Percentiles rank a stretch among this genome's conserved stretches.
These are phyloP conservation scores for Corchorus capsularis DNA, from an alignment of 345 rosid species.

Conservation along the genomic window DNA sequence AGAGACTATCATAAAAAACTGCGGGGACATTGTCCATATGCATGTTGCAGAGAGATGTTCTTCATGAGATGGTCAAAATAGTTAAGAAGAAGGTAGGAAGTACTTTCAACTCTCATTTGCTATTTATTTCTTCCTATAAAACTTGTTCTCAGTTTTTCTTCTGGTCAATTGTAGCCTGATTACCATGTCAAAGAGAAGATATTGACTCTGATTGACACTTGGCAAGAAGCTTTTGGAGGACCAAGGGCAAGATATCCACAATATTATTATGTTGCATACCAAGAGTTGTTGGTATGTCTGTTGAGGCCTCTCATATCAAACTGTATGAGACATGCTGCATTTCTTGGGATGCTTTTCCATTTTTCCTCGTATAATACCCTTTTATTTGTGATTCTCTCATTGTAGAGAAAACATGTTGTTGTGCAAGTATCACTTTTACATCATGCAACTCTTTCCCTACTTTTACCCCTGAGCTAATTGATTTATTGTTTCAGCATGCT, in stretches of 20 bases:
- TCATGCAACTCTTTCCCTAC: conserved; percentile 9
- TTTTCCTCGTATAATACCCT: background rate
- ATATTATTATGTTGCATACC: conserved; percentile 94
- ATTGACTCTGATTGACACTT: conserved; percentile 79
- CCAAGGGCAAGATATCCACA: conserved; percentile 98
- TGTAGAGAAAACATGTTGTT: background rate
- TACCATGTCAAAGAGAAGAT: conserved; percentile 93
- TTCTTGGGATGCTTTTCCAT: background rate
- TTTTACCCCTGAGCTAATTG: conserved; percentile 16
- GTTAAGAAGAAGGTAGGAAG: conserved; percentile 81
- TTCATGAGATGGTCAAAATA: conserved; percentile 94
- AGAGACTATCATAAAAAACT: conserved; percentile 96
- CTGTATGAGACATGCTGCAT: conserved; percentile 15
- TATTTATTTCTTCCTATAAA: conserved; percentile 15
- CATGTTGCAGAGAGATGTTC: conserved; percentile 97
- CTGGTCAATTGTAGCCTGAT: conserved; percentile 66
- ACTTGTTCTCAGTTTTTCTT: conserved; percentile 33
- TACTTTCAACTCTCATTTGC: conserved; percentile 16
- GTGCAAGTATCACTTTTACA: conserved; percentile 1
- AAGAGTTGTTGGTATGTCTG: conserved; percentile 88
- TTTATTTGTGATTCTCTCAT: conserved; percentile 1
- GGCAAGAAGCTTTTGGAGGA: conserved; percentile 99
- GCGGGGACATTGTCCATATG: conserved; percentile 99
- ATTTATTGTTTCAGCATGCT: conserved; percentile 73
- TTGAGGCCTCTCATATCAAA: conserved; percentile 14